Conservation (phyloP, 768 basidiomycete genomes). For the Boletus bicolor region DNA sequence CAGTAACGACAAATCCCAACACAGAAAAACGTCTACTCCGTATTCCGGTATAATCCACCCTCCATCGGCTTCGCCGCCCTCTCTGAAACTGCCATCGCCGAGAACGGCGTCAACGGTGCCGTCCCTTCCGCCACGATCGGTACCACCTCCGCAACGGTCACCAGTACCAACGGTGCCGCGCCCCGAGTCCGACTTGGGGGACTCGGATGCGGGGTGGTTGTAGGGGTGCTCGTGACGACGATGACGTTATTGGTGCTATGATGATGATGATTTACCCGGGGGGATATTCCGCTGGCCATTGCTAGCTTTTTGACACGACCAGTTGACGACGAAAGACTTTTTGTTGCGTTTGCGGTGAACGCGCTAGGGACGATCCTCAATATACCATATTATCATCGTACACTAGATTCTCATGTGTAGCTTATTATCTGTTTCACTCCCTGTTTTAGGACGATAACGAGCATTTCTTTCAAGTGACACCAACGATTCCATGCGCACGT, state of each 20-base stretch:
- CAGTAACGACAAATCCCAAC: background rate
- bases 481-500: background rate
- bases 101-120: conserved; percentile 30
- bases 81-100: conserved; percentile 28
- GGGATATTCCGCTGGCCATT: too few species aligned
- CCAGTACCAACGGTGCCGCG: conserved; percentile 28
- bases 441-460: too few species aligned
- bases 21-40: conserved; percentile 56
- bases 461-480: background rate
- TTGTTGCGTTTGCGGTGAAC: too few species aligned
- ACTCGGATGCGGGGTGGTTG: background rate
- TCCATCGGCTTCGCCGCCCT: conserved; percentile 51
- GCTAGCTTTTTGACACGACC: background rate
- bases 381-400: background rate
- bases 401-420: background rate
- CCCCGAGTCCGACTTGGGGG: background rate
- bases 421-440: background rate
- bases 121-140: conserved; percentile 61
- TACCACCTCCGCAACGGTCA: conserved; percentile 45
- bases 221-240: background rate
- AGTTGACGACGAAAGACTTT: background rate
- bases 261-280: background rate
- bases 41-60: conserved; percentile 48
- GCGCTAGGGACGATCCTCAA: background rate
- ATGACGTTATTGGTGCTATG: conserved; percentile 1